phyloP scores from a whole-genome alignment of 2,329 filamentous ascomycete species.

The Xylaria sp. region DNA sequence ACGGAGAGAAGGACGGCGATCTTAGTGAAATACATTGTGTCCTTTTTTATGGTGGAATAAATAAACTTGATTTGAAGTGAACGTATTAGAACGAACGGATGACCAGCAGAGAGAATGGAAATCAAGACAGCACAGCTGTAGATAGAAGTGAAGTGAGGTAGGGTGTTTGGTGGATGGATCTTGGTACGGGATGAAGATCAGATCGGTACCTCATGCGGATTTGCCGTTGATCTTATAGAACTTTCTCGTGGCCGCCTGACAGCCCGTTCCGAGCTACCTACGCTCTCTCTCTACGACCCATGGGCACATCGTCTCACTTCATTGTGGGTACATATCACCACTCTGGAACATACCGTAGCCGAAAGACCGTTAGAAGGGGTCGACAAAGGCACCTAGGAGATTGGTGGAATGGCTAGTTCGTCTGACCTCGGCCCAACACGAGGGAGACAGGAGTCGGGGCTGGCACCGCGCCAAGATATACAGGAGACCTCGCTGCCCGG shows the following conservation, averaged over 20 bases:
- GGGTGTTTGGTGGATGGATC: neutral
- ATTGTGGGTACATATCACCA: neutral
- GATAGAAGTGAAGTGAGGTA: neutral
- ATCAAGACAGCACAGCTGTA: slow-evolving; percentile 17
- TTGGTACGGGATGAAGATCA: neutral
- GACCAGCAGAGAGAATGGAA: neutral
- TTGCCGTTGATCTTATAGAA: neutral
- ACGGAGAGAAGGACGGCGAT: slow-evolving; percentile 41
- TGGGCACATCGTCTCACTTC: neutral
- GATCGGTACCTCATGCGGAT: neutral
- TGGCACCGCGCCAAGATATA: neutral
- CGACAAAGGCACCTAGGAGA: neutral
- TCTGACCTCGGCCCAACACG: neutral
- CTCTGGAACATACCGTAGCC: neutral
- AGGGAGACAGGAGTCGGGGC: neutral
- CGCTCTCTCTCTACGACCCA: too few species aligned
- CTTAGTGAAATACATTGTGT: slow-evolving; percentile 43
- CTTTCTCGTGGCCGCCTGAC: neutral
- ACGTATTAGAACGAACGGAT: neutral
- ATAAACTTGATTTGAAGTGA: neutral
- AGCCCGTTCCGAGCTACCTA: too few species aligned
- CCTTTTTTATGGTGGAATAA: neutral
- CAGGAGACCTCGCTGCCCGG: neutral
- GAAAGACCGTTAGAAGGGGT: neutral
- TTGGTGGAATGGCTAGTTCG: neutral